Conservation (phyloP, 208 protist species). For the Porcisia deanei region DNA sequence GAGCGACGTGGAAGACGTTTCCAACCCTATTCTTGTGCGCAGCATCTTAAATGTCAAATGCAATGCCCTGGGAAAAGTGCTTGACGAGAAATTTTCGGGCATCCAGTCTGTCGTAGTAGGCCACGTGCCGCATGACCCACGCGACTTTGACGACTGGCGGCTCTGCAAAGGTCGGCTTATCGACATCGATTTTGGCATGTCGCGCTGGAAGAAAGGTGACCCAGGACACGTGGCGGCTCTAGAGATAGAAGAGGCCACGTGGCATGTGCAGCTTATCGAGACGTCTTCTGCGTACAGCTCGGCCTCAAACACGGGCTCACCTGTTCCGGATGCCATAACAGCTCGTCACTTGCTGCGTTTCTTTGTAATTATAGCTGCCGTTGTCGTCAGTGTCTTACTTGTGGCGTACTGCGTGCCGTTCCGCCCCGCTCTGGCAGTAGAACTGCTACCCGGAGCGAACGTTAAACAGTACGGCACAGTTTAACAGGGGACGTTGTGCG, state of each 20-base stretch:
- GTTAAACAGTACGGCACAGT: slow-evolving; percentile 21
- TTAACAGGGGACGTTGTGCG: not conserved
- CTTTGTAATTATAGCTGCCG: slow-evolving; percentile 15
- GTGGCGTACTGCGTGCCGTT: slow-evolving; percentile 20
- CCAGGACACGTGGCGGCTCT: slow-evolving; percentile 85
- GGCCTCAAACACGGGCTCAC: not conserved
- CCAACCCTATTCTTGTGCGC: slow-evolving; percentile 86
- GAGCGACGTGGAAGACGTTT: slow-evolving; percentile 64
- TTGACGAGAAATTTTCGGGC: slow-evolving; percentile 72
- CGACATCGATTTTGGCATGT: slow-evolving; percentile 91
- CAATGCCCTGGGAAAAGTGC: slow-evolving; percentile 55
- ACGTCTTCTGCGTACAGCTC: slow-evolving; percentile 40
- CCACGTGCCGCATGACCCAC: slow-evolving; percentile 83
- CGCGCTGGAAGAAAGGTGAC: slow-evolving; percentile 89
- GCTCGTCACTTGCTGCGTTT: slow-evolving; percentile 19
- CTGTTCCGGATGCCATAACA: slow-evolving; percentile 13
- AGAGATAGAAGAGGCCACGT: slow-evolving; percentile 77
- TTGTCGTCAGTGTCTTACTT: slow-evolving; percentile 16
- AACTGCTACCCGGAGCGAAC: slow-evolving; percentile 18
- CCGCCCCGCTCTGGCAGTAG: not conserved
- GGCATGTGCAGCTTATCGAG: slow-evolving; percentile 78
- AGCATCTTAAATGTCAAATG: slow-evolving; percentile 87
- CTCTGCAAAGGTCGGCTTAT: slow-evolving; percentile 76
- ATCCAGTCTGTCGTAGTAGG: slow-evolving; percentile 88
- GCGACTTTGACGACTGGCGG: slow-evolving; percentile 80